Percentiles rank a stretch among this genome's conserved stretches.
Conservation (phyloP, 805 yeast genomes). For the Lachancea quebecensis region DNA sequence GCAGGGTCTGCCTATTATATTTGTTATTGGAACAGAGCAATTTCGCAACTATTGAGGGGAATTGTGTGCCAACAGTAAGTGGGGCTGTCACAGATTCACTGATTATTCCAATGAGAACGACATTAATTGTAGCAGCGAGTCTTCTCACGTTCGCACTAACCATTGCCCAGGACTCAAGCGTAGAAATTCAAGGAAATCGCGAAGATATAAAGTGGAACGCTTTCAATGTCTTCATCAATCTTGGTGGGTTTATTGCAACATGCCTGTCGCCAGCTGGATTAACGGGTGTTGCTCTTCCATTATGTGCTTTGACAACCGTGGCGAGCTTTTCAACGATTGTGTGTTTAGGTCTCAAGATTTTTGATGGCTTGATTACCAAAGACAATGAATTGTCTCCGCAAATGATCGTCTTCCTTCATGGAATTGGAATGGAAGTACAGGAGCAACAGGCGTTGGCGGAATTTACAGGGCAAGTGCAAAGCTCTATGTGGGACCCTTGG, state of each 20-base stretch:
- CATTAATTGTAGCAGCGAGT: background rate
- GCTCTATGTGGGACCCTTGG: constrained; percentile 2
- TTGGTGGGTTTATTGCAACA: constrained; percentile 3
- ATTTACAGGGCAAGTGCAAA: background rate
- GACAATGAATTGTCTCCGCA: constrained; percentile 1
- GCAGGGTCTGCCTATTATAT: no score
- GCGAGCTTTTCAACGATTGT: constrained; percentile 4
- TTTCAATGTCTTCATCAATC: constrained; percentile 2
- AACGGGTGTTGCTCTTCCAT: constrained; percentile 4
- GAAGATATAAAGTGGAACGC: constrained; percentile 6
- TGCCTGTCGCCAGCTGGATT: constrained; percentile 5
- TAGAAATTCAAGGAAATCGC: constrained; percentile 1
- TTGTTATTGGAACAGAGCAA: no score
- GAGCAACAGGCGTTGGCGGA: background rate
- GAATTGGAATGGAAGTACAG: constrained; percentile 1
- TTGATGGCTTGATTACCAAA: constrained; percentile 5
- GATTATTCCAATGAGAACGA: background rate
- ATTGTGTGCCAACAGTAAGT: no score
- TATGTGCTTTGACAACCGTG: constrained; percentile 6
- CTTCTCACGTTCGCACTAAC: background rate
- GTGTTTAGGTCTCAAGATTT: constrained; percentile 1
- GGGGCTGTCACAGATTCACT: no score
- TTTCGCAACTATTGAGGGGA: no score
- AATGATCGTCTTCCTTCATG: constrained; percentile 1
- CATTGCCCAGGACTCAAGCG: background rate